These are phyloP conservation scores for Saussurea involucrata DNA, from an alignment of 129 eudicot genomes.

Conservation along the genomic window DNA sequence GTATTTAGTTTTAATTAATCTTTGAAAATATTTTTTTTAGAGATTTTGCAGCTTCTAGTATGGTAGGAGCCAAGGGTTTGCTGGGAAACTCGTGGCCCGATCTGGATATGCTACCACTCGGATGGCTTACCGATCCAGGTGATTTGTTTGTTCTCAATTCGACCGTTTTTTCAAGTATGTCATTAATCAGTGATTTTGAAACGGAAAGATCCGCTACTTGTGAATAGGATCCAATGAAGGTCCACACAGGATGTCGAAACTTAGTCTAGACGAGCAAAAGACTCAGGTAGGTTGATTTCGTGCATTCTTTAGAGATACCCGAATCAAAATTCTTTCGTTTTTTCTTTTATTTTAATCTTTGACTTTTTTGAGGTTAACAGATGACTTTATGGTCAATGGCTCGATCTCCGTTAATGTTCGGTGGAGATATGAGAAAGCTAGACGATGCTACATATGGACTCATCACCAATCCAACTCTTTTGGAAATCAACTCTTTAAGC, in stretches of 20 bases:
- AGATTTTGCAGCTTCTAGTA: slow-evolving; percentile 72
- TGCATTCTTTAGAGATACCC: not conserved
- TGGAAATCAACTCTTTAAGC: slow-evolving; percentile 87
- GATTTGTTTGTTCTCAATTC: not conserved
- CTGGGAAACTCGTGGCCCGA: slow-evolving; percentile 97
- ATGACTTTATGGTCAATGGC: slow-evolving; percentile 95
- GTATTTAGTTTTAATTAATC: not conserved
- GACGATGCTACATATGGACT: slow-evolving; percentile 57
- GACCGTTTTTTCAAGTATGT: slow-evolving; percentile 11
- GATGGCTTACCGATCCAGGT: slow-evolving; percentile 93
- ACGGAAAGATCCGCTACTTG: not conserved
- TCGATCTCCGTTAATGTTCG: slow-evolving; percentile 97
- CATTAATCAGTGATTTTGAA: not conserved
- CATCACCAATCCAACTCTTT: slow-evolving; percentile 72
- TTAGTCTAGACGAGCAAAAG: slow-evolving; percentile 63
- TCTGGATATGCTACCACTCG: slow-evolving; percentile 95
- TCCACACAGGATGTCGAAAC: slow-evolving; percentile 72
- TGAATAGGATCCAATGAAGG: slow-evolving; percentile 62
- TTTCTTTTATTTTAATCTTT: not conserved
- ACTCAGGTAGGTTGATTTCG: slow-evolving; percentile 52
- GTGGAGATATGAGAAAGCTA: slow-evolving; percentile 93
- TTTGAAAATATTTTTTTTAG: slow-evolving; percentile 27
- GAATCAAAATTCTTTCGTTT: not conserved
- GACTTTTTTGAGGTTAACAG: slow-evolving; percentile 24
- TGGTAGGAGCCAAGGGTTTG: slow-evolving; percentile 69